These are phyloP conservation scores for Malassezia caprae DNA, from an alignment of 1,284 basidiomycete species.

Conservation along the genomic window DNA sequence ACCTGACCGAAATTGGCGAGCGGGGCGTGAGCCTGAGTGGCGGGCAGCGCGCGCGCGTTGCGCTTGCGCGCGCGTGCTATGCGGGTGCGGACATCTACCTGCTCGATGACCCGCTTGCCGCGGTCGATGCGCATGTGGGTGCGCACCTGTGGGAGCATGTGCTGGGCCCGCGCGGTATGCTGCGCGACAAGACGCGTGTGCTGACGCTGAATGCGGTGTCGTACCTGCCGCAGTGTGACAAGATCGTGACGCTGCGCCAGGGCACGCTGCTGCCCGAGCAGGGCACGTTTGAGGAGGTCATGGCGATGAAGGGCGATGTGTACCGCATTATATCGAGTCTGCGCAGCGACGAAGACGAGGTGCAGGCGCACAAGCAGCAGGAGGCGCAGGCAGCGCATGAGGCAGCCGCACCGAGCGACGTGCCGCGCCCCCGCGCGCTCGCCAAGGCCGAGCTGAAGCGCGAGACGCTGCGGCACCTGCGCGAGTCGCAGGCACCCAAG, in stretches of 20 bases:
- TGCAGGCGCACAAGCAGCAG: background rate
- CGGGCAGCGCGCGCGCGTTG: conserved; percentile 66
- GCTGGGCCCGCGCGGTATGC: conserved; percentile 75
- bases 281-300: conserved; percentile 58
- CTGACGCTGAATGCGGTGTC: conserved; percentile 82
- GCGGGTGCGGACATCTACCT: conserved; percentile 59
- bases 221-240: conserved; percentile 69
- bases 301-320: conserved; percentile 61
- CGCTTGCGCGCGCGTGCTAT: conserved; percentile 50
- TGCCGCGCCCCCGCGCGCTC: conserved; percentile 34
- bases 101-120: conserved; percentile 54
- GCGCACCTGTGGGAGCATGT: conserved; percentile 62
- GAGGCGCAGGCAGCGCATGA: conserved; percentile 4
- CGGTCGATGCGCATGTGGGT: conserved; percentile 59
- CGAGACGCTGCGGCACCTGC: conserved; percentile 40
- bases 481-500: conserved; percentile 34
- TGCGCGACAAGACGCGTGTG: conserved; percentile 70
- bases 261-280: conserved; percentile 52
- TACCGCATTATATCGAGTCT: conserved; percentile 62
- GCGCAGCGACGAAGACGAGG: conserved; percentile 13
- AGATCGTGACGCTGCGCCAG: conserved; percentile 66
- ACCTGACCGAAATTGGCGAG: conserved; percentile 69
- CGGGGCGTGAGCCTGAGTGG: conserved; percentile 57
- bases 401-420: conserved; percentile 13
- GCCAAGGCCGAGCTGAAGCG: conserved; percentile 32